Base-by-base conservation (phyloP, 805 yeast species). In the Saccharomycopsis olivae region DNA sequence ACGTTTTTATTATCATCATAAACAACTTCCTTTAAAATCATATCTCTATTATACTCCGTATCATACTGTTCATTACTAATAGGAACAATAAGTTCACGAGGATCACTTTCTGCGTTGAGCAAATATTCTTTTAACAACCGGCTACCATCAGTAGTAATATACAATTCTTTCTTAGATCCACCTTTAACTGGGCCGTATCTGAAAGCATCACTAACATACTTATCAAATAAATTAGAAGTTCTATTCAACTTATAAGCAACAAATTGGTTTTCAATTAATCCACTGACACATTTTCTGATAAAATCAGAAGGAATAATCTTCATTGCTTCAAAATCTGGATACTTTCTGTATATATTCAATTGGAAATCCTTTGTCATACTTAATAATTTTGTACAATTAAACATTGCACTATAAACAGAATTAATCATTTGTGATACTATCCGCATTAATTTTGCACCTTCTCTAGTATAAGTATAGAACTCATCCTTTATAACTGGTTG, bases 301-400 rank as follows among this genome's bases (percentile, higher is more conserved):
- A 82, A 81, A 6, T 66, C 68, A 6, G 66, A 69, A 0, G 87
- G 76, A 5, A 75, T 67, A 3, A 82, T 66, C 43, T 69, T 66
- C 56, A 76, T 70, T 19, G 55, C 56, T 8, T 67, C 57, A 47
- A 80, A 80, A 54, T 83, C 81, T 1, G 85, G 79, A 52, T 80
- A 82, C 16, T 72, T 62, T 51, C 86, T 68, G 31, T 73, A 76
- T 1, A 63, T 55, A 17, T 74, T 69, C 34, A 81, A 59, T 50
- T 68, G 69, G 54, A 78, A 78, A 47, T 79, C 83, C n/a, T 81
- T 81, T n/a, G 77, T 69, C 15, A 73, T 53, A 8, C 70, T 64
- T 23, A 79, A 54, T 31, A 76, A 62, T 41, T 61, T 66, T 46
- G 69, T 56, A 39, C 78, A 75, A 8, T 74, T 70, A 1, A 57